Conservation (phyloP, 176 grass and related monocot genomes). For the Aegilops longissima region DNA sequence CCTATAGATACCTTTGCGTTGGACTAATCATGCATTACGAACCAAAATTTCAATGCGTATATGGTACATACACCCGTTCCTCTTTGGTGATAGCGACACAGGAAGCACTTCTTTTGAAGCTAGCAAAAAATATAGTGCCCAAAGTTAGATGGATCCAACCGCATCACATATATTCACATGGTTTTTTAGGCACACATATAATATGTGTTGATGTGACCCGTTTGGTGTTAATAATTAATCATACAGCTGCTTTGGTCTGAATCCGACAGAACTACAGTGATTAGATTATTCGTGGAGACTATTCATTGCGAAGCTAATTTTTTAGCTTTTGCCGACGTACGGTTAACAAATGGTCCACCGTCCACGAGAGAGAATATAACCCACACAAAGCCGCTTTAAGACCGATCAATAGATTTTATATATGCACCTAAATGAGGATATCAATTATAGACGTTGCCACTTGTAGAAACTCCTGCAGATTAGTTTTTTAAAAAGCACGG, state of each 20-base stretch:
- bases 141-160: constrained; percentile 14
- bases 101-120: constrained; percentile 21
- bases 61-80: neutral
- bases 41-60: constrained; percentile 24
- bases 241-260: neutral
- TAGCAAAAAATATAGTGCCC: constrained; percentile 21
- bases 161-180: constrained; percentile 20
- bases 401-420: neutral
- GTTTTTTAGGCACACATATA: constrained; percentile 15
- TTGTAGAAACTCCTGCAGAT: neutral
- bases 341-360: constrained; percentile 3
- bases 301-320: neutral
- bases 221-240: constrained; percentile 3
- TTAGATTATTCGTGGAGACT: constrained; percentile 18
- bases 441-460: neutral
- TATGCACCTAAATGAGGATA: neutral
- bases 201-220: constrained; percentile 28
- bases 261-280: constrained; percentile 6
- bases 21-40: constrained; percentile 3
- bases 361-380: neutral
- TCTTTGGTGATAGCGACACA: constrained; percentile 33
- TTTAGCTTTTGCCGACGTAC: constrained; percentile 11
- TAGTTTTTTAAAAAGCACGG: neutral
- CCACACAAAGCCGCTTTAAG: neutral
- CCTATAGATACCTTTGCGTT: neutral